Base-by-base conservation (phyloP, 2,329 filamentous ascomycete species). In the Esteya vermicola region DNA sequence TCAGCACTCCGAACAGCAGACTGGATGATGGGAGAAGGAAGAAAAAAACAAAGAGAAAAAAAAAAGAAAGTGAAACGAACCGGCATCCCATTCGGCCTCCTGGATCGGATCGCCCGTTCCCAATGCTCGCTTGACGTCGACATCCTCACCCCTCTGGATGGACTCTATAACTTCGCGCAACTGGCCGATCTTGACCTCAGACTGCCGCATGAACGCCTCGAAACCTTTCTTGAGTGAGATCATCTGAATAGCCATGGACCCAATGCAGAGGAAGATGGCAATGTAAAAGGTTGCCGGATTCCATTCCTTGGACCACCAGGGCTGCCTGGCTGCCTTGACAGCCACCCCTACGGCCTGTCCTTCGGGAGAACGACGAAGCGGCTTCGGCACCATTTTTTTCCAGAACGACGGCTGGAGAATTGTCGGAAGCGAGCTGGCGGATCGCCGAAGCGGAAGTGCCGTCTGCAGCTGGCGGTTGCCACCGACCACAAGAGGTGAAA, bases 171-270 rank as follows among this genome's bases (percentile, higher is more conserved):
- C 76, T 52, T 94, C 89, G 30, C 74, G 73, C 43, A 98, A 59
- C 23, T 85, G 54, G 3, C 69, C 72, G 46, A 98, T 82, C 54
- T 83, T 81, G 7, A 83, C 77, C 50, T 94, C 83, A 6, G 86
- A 79, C 49, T 78, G 76, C 38, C 88, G 75, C 53, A 69, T 75
- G 51, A 82, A 88, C 9, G 78, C 75, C 25, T 70, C 67, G 53
- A 78, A 81, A 38, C 88, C 79, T 50, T 82, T 83, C 51, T 79
- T 81, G 51, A 96, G 57, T 27, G 78, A 70, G 53, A 98, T 80
- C 69, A 91, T 83, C 52, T 95, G 84, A 51, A 98, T 95, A 13
- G 89, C 84, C 68, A 95, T 93, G 45, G 85, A 94, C 4, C 93
- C 93, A 47, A 96, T 89, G 47, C 96, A 70, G 31, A 86, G 65